Conservation (phyloP, 495 filamentous ascomycete genomes). For the Extremus antarcticus region DNA sequence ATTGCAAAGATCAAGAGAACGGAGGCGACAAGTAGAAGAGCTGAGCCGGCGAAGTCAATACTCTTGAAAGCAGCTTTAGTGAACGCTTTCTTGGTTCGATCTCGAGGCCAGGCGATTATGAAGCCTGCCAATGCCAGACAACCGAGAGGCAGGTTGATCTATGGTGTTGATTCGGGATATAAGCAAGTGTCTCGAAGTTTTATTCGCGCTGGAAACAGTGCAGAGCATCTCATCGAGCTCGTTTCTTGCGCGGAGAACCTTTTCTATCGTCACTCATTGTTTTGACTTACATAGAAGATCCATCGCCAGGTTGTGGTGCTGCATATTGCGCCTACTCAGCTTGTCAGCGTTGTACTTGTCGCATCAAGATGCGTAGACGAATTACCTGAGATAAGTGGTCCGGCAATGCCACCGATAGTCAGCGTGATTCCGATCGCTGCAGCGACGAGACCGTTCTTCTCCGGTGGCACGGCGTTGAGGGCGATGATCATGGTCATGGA, state of each 20-base stretch:
- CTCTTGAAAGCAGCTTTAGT: constrained; percentile 1
- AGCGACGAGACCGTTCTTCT: constrained; percentile 3
- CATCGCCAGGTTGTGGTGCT: constrained; percentile 5
- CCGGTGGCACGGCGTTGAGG: constrained; percentile 1
- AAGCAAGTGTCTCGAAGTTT: too few species aligned
- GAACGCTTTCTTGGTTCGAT: background rate
- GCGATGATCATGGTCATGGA: constrained; percentile 8
- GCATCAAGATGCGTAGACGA: background rate
- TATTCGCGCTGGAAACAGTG: too few species aligned
- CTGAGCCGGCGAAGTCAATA: constrained; percentile 1
- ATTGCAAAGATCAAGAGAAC: constrained; percentile 9
- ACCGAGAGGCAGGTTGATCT: constrained; percentile 6
- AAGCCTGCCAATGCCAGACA: background rate
- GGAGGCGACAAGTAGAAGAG: constrained; percentile 4
- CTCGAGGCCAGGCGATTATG: constrained; percentile 3
- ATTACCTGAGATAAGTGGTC: constrained; percentile 3
- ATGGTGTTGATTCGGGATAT: too few species aligned
- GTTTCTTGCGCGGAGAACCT: too few species aligned
- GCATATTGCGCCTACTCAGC: constrained; percentile 2
- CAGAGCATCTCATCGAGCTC: too few species aligned
- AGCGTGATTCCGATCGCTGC: constrained; percentile 3
- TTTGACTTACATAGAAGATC: constrained; percentile 11
- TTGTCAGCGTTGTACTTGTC: background rate
- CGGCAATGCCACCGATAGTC: background rate
- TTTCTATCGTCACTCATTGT: too few species aligned